These are phyloP conservation scores for Lasiodiplodia theobromae DNA, from an alignment of 2,329 filamentous ascomycete genomes.

Conservation along the genomic window DNA sequence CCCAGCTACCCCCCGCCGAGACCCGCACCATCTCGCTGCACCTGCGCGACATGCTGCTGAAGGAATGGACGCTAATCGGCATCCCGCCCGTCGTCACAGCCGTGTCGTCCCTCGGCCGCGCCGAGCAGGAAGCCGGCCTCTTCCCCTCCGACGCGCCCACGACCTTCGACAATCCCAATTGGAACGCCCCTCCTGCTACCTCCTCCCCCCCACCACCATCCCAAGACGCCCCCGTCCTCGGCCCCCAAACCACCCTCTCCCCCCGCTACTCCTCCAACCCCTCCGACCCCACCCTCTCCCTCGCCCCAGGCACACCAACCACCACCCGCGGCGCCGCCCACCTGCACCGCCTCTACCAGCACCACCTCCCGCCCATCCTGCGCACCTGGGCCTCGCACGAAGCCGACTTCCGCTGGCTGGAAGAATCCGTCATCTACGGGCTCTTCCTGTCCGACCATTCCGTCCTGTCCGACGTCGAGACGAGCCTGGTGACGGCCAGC, in stretches of 20 bases:
- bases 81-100: conserved; percentile 27
- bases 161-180: neutral
- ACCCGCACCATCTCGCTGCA: conserved; percentile 19
- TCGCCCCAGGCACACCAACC: neutral
- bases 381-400: conserved; percentile 12
- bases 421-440: conserved; percentile 64
- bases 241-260: neutral
- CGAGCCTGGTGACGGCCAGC: conserved; percentile 61
- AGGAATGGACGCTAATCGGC: conserved; percentile 26
- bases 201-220: neutral
- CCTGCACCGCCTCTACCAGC: conserved; percentile 4
- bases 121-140: conserved; percentile 14
- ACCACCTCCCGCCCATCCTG: conserved; percentile 12
- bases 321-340: conserved; percentile 6
- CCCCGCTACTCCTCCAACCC: neutral
- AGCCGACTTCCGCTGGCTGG: conserved; percentile 52
- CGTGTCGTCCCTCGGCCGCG: conserved; percentile 9
- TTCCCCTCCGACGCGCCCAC: conserved; percentile 2
- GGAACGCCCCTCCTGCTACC: neutral
- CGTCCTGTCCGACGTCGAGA: conserved; percentile 62
- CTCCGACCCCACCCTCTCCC: neutral
- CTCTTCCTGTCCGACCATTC: conserved; percentile 64
- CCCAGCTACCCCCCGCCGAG: neutral
- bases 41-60: conserved; percentile 27
- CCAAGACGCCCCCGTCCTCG: neutral